Evolutionary conservation across 2,329 filamentous ascomycete species (phyloP), one percentile per base, ranked within the genome.

Genomic region (Xylaria sp.): DNA sequence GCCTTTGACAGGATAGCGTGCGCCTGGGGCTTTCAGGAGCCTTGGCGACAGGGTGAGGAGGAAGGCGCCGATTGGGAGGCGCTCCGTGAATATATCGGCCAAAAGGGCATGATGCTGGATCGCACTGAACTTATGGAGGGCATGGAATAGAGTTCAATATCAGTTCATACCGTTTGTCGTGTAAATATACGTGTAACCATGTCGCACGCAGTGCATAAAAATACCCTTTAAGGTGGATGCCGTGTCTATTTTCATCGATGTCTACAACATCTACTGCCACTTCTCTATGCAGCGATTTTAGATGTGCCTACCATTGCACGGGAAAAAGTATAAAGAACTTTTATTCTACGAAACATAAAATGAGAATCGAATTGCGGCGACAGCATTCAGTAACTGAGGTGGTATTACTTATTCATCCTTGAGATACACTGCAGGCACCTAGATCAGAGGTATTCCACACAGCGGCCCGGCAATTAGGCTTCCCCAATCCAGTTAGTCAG

Each of bases 1-100:
- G 94, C 94, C 0, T 84, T 97, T 72, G 96, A 99, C 82, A 90
- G 88, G 77, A 89, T 99, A 66, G 94, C 94, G 0, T 89, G 91
- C 72, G 91, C 93, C 0, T 99, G 96, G 93, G 96, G 96, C 0
- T 99, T 98, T 82, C 91, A 91, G 75, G 93, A 97, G 78, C 81
- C 85, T 33, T 90, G 88, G 83, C 90, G 91, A 78, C 88, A 92
- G 77, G 96, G 96, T 1, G 94, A 98, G 78, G 96, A 99, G 82
- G 92, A 94, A 73, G 95, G 96, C 0, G 86, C 90, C 62, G 95
- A 98, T 71, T 99, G 96, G 93, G 91, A 97, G 75, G 88, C 87
- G 39, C 83, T 99, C 71, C 89, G 91, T 73, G 93, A 98, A 82
- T 96, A 94, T 82, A 89, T 94, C 75, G 89, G 92, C 46, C 86